Percentiles rank a stretch among this genome's conserved stretches.
phyloP scores from a whole-genome alignment of 768 basidiomycete species.

The Daedaleopsis nitida region DNA sequence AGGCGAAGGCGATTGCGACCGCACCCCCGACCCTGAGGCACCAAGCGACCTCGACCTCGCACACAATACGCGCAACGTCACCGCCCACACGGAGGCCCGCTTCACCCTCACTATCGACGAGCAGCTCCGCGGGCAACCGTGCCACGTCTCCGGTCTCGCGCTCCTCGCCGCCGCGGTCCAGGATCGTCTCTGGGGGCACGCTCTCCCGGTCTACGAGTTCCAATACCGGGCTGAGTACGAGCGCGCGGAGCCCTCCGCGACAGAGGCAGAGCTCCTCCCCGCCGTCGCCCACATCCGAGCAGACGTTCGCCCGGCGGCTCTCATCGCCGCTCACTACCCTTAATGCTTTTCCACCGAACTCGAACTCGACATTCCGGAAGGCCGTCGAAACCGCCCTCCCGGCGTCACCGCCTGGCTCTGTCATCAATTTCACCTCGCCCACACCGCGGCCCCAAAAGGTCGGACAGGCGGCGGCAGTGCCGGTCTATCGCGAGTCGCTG shows the following conservation, averaged over 20 bases:
- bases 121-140: constrained; percentile 27
- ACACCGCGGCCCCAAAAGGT: constrained; percentile 20
- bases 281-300: constrained; percentile 29
- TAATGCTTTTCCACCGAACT: constrained; percentile 26
- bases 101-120: constrained; percentile 39
- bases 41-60: constrained; percentile 76
- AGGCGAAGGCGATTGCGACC: constrained; percentile 80
- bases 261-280: constrained; percentile 23
- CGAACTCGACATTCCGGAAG: constrained; percentile 30
- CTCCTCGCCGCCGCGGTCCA: constrained; percentile 23
- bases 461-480: constrained; percentile 29
- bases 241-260: constrained; percentile 13
- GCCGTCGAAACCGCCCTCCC: constrained; percentile 37
- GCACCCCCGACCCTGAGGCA: constrained; percentile 81
- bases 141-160: constrained; percentile 25
- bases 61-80: constrained; percentile 47
- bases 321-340: constrained; percentile 26
- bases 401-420: constrained; percentile 30
- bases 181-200: constrained; percentile 20
- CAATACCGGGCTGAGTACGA: constrained; percentile 12
- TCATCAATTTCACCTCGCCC: constrained; percentile 19
- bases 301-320: constrained; percentile 25
- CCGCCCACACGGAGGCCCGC: constrained; percentile 41
- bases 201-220: constrained; percentile 27
- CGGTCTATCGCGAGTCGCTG: constrained; percentile 46